Conservation (phyloP, 2,329 filamentous ascomycete genomes). For the Claviceps lovelessii region DNA sequence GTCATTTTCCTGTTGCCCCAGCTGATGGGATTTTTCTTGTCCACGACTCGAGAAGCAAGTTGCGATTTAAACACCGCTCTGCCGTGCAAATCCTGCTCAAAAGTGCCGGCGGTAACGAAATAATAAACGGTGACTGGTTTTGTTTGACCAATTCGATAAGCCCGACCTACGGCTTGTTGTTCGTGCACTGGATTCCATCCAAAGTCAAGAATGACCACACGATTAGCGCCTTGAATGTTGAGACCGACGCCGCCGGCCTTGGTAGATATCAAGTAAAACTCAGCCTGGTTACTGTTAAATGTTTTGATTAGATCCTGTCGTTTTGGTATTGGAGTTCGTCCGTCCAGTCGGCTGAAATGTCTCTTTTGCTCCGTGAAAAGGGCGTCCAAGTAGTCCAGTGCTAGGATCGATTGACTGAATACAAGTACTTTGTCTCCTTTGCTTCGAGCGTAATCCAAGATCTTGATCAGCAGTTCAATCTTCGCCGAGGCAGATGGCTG, state of each 20-base stretch:
- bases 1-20: conserved; percentile 42
- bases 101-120: conserved; percentile 63
- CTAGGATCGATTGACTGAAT: conserved; percentile 60
- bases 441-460: conserved; percentile 49
- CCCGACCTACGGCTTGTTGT: conserved; percentile 73
- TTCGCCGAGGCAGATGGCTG: conserved; percentile 50
- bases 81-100: conserved; percentile 61
- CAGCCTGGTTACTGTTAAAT: conserved; percentile 47
- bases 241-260: conserved; percentile 68
- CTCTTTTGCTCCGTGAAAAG: conserved; percentile 37
- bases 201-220: conserved; percentile 77
- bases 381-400: conserved; percentile 53
- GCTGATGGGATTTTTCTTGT: conserved; percentile 64
- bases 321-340: conserved; percentile 36
- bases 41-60: conserved; percentile 64
- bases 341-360: conserved; percentile 50
- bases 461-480: conserved; percentile 48
- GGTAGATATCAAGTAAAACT: conserved; percentile 71
- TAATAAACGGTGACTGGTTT: conserved; percentile 78
- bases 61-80: conserved; percentile 70
- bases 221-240: conserved; percentile 72
- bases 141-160: conserved; percentile 70
- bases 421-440: conserved; percentile 62
- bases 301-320: conserved; percentile 50
- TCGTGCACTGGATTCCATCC: conserved; percentile 68